These are phyloP conservation scores for Lachancea thermotolerans DNA, from an alignment of 805 yeast genomes.

Conservation along the genomic window DNA sequence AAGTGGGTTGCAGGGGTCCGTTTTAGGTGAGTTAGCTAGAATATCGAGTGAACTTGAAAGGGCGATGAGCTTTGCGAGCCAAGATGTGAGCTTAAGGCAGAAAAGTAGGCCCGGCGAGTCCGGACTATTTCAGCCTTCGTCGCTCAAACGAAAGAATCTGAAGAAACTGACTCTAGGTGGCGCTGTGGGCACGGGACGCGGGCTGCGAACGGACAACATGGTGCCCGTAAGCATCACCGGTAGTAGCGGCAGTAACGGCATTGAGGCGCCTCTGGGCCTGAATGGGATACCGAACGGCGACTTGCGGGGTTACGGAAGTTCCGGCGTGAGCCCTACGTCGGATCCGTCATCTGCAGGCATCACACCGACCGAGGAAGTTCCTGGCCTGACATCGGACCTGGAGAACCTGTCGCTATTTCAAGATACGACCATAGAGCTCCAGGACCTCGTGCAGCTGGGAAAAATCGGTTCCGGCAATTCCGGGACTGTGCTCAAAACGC, in stretches of 20 bases:
- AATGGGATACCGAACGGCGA: too few species aligned
- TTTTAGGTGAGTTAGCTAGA: too few species aligned
- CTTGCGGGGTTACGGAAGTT: background rate
- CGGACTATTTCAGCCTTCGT: slow-evolving; percentile 34
- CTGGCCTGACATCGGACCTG: slow-evolving; percentile 12
- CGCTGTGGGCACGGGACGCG: slow-evolving; percentile 3
- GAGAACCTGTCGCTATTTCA: slow-evolving; percentile 14
- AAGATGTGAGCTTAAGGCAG: slow-evolving; percentile 1
- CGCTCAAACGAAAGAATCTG: slow-evolving; percentile 51
- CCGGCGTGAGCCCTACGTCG: slow-evolving; percentile 2
- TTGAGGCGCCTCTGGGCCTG: too few species aligned
- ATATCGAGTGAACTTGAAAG: too few species aligned
- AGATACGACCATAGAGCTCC: slow-evolving; percentile 37
- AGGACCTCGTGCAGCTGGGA: slow-evolving; percentile 68
- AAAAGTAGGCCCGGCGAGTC: slow-evolving; percentile 1
- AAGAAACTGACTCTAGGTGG: slow-evolving; percentile 44
- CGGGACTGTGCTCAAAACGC: slow-evolving; percentile 83
- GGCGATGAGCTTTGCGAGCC: slow-evolving; percentile 2
- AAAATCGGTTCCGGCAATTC: slow-evolving; percentile 90
- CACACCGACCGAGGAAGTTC: slow-evolving; percentile 8
- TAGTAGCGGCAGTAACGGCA: too few species aligned
- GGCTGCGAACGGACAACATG: background rate
- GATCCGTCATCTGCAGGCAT: slow-evolving; percentile 9
- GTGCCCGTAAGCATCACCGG: background rate
- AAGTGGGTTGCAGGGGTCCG: background rate